phyloP scores from a whole-genome alignment of 2,329 filamentous ascomycete species.

The Penicillium expansum region DNA sequence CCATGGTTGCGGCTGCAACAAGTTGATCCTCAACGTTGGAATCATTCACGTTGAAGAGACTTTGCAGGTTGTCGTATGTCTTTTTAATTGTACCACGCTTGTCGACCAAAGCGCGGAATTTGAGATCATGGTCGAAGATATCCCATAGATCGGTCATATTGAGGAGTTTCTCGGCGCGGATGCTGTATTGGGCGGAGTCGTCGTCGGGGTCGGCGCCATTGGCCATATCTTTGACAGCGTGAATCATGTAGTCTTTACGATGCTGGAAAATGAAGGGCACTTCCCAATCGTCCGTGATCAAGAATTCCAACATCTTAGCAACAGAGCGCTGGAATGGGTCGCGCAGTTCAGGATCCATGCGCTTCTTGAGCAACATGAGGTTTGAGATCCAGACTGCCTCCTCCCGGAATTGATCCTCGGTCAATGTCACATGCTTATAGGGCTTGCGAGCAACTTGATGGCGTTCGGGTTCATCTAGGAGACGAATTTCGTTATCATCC shows the following conservation, averaged over 20 bases:
- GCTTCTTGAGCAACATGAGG: slow-evolving; percentile 84
- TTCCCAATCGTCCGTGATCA: slow-evolving; percentile 90
- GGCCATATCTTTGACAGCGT: slow-evolving; percentile 69
- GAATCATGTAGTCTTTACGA: slow-evolving; percentile 94
- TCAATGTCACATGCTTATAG: slow-evolving; percentile 78
- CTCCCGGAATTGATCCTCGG: slow-evolving; percentile 81
- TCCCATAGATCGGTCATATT: slow-evolving; percentile 94
- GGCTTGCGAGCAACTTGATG: slow-evolving; percentile 88
- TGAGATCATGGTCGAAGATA: slow-evolving; percentile 90
- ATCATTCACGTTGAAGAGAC: slow-evolving; percentile 66
- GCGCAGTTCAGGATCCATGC: slow-evolving; percentile 67
- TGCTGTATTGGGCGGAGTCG: slow-evolving; percentile 64
- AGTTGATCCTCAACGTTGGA: slow-evolving; percentile 77
- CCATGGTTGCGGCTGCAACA: slow-evolving; percentile 76
- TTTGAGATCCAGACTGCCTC: slow-evolving; percentile 91
- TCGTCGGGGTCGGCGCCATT: slow-evolving; percentile 66
- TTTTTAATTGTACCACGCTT: slow-evolving; percentile 83
- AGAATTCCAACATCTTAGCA: slow-evolving; percentile 88
- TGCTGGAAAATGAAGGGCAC: slow-evolving; percentile 98
- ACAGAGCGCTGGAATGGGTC: slow-evolving; percentile 84
- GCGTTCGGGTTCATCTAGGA: slow-evolving; percentile 85
- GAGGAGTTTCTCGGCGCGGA: slow-evolving; percentile 80
- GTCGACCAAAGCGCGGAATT: slow-evolving; percentile 88
- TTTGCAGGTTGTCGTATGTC: slow-evolving; percentile 71
- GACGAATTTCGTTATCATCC: slow-evolving; percentile 86